Conservation (phyloP, 2,329 filamentous ascomycete genomes). For the Atkinsonella texensis region DNA sequence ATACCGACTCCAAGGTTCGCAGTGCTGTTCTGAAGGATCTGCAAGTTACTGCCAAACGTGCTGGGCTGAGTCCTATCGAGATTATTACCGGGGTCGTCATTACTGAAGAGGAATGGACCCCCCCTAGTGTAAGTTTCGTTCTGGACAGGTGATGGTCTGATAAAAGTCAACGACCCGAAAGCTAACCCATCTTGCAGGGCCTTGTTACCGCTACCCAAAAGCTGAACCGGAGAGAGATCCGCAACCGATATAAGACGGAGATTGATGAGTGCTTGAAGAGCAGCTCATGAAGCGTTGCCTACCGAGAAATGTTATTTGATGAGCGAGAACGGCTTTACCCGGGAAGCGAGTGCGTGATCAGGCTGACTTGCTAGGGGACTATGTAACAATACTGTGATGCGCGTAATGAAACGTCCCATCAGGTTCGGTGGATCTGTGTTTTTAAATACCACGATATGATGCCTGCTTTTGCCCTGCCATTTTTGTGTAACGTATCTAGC, state of each 20-base stretch:
- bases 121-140: conserved; percentile 56
- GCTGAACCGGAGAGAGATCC: conserved; percentile 41
- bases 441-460: conserved; percentile 2
- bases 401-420: background rate
- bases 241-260: conserved; percentile 37
- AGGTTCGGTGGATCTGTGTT: background rate
- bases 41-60: conserved; percentile 49
- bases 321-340: background rate
- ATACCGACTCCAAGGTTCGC: conserved; percentile 54
- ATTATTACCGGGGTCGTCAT: conserved; percentile 65
- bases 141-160: background rate
- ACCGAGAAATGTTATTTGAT: background rate
- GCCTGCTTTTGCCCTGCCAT: background rate
- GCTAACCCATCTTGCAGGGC: conserved; percentile 25
- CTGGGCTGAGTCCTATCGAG: conserved; percentile 59
- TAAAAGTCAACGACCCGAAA: conserved; percentile 10
- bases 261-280: conserved; percentile 32
- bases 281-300: background rate
- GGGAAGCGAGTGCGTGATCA: background rate
- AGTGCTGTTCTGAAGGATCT: conserved; percentile 54
- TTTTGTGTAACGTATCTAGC: conserved; percentile 3
- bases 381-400: background rate
- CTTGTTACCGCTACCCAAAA: conserved; percentile 52
- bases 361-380: background rate
- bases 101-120: conserved; percentile 80